phyloP scores from a whole-genome alignment of 192 early-diverging fungal species.

The Spinellus fusiger region DNA sequence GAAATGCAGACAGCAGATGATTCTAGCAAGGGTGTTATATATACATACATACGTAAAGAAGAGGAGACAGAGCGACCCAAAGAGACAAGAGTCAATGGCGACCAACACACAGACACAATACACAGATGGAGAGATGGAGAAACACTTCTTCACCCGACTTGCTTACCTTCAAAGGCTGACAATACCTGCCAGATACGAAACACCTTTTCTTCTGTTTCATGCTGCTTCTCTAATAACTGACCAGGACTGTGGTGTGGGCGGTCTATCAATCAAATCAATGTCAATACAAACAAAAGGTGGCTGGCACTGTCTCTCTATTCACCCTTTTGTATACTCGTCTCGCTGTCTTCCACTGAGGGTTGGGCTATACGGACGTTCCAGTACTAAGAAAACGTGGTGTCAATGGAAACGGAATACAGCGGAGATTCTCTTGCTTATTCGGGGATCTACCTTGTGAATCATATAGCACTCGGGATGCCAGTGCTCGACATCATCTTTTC shows the following conservation, averaged over 20 bases:
- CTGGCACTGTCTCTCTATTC: background rate
- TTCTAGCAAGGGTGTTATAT: conserved; percentile 38
- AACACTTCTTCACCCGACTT: background rate
- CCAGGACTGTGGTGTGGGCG: conserved; percentile 9
- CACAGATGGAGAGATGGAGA: no score
- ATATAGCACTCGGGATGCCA: conserved; percentile 99
- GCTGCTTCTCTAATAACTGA: conserved; percentile 43
- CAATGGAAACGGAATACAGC: background rate
- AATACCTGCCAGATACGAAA: conserved; percentile 86
- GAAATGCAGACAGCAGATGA: conserved; percentile 92
- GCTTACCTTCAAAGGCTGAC: conserved; percentile 75
- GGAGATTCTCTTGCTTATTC: conserved; percentile 1
- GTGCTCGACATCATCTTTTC: conserved; percentile 69
- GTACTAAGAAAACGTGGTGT: conserved; percentile 6
- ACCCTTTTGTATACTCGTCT: conserved; percentile 9
- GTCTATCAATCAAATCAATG: conserved; percentile 4
- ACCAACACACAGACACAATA: no score
- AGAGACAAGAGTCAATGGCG: no score
- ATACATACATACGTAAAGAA: background rate
- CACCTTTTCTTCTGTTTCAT: conserved; percentile 79
- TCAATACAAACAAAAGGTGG: background rate
- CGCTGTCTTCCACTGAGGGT: conserved; percentile 9
- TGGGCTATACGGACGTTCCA: conserved; percentile 20
- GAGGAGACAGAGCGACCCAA: background rate
- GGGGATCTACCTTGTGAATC: conserved; percentile 84